Base-by-base conservation (phyloP, 345 rosid genomes). In the Lumnitzera littorea region DNA sequence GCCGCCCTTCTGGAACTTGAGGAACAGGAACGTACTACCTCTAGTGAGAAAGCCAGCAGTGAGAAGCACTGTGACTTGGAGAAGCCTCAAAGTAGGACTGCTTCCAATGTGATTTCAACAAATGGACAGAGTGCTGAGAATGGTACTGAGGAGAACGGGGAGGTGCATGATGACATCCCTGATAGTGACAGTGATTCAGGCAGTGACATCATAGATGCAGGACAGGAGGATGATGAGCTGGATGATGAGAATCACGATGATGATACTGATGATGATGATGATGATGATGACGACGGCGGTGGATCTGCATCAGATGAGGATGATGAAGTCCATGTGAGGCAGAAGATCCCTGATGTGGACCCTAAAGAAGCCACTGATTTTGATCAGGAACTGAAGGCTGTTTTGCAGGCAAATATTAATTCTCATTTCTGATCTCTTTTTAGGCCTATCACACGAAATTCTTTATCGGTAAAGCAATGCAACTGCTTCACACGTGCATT, bases 341-440 rank as follows among this genome's bases (percentile, higher is more conserved):
- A 88, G 77, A 87, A 80, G 72, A 76, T 78, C 36, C 79, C 92
- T 1, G 85, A 85, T 66, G 86, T 84, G 48, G 94, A 95, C 67
- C 97, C 89, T 62, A 74, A 66, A 69, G 99, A 95, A 76, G 76
- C 72, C 55, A 88, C 85, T 1, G 80, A 73, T 74, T 95, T 95
- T 73, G 98, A 88, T 61, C 80, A 75, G 85, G 98, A 91, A 76
- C 82, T 95, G 48, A 78, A 81, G 75, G 96, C 99, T 70, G 91
- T 91, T 49, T 71, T 94, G 76, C 97, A 94, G 89, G 97, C 74
- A 83, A 73, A 84, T 4, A 36, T 9, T 36, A 36, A 9, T 4
- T 4, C 9, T 36, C 43, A 5, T 36, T 36, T 36, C 43, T 6
- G 7, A 29, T 29, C 7, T 36, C 7, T 36, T 36, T 7, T 7